Evolutionary conservation across 345 rosid species (phyloP), one percentile per base, ranked within the genome.

Genomic region (Lepidium aucheri): DNA sequence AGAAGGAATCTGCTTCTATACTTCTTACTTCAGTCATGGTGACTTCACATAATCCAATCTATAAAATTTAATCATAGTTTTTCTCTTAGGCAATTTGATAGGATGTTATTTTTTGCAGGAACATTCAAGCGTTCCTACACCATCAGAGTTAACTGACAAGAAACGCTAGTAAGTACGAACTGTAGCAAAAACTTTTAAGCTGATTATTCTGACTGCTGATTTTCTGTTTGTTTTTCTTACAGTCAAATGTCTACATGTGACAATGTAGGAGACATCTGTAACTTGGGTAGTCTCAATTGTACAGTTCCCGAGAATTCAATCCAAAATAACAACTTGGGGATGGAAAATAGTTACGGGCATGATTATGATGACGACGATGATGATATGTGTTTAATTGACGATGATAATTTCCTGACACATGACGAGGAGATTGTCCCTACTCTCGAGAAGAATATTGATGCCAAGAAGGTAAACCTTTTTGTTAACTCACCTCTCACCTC

Each of bases 381-480:
- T 52, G 69, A 65, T 52, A 82, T 85, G 87, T 85, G 87, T 77
- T 80, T 76, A 82, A 73, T 86, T 11, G 93, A 76, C 65, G 65
- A 73, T 58, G 84, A 74, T 30, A 81, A 72, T 77, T 79, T 85
- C 62, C 13, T 75, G 45, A 53, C 47, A 40, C 71, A 24, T 67
- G 76, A 75, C 20, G 68, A 42, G 12, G 51, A 71, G 50, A 16
- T 74, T 51, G 42, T 59, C 67, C 62, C 79, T 64, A 50, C 59
- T n/a, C 51, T 69, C 39, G 60, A 59, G 66, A 70, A 85, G 63
- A 70, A 68, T 60, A 59, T 53, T 54, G 42, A 75, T 51, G 63
- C 55, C 44, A 70, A 58, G 42, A 76, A 80, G 84, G 88, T 91
- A 66, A 74, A 53, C 60, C 7, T 39, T 13, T 53, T 26, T 38